Percentiles rank a stretch among this genome's conserved stretches.
These are phyloP conservation scores for Ophiocordyceps camponoti-saundersi DNA, from an alignment of 2,329 filamentous ascomycete genomes.

Conservation along the genomic window DNA sequence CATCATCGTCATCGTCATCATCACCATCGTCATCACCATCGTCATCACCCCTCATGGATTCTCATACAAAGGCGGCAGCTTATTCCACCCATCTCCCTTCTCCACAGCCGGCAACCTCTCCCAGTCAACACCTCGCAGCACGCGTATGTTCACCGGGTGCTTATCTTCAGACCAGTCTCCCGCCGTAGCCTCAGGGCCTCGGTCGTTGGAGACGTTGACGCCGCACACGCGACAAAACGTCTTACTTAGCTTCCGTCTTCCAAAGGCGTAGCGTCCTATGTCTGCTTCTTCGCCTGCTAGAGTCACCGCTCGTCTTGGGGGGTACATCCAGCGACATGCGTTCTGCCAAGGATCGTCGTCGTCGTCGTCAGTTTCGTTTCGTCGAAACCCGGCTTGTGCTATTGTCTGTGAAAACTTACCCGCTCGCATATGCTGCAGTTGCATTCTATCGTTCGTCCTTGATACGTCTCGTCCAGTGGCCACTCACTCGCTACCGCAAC, in stretches of 20 bases:
- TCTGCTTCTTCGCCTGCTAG: constrained; percentile 21
- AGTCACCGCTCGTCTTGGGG: constrained; percentile 18
- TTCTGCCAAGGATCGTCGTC: constrained; percentile 12
- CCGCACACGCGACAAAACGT: constrained; percentile 32
- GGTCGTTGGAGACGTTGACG: constrained; percentile 20
- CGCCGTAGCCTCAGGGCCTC: constrained; percentile 1
- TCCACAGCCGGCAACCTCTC: constrained; percentile 5
- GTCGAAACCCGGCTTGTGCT: not conserved
- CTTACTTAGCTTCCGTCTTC: constrained; percentile 16
- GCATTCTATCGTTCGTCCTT: constrained; percentile 20
- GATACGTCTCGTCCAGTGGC: constrained; percentile 20
- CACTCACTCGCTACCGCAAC: constrained; percentile 22
- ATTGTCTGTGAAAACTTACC: constrained; percentile 11
- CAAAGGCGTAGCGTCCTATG: constrained; percentile 21
- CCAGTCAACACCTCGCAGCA: constrained; percentile 20
- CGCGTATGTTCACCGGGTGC: constrained; percentile 21
- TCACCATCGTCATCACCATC: not conserved
- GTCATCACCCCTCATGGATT: not conserved
- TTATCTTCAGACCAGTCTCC: constrained; percentile 3
- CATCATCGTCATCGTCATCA: too few species aligned
- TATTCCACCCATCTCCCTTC: constrained; percentile 10
- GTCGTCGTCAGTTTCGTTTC: not conserved
- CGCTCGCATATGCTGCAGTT: constrained; percentile 33
- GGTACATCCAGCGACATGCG: constrained; percentile 28
- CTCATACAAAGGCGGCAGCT: constrained; percentile 6